Percentiles rank a stretch among this genome's conserved stretches.
Conservation (phyloP, 1,139 yeast species). For the Hyphopichia buzzinii region DNA sequence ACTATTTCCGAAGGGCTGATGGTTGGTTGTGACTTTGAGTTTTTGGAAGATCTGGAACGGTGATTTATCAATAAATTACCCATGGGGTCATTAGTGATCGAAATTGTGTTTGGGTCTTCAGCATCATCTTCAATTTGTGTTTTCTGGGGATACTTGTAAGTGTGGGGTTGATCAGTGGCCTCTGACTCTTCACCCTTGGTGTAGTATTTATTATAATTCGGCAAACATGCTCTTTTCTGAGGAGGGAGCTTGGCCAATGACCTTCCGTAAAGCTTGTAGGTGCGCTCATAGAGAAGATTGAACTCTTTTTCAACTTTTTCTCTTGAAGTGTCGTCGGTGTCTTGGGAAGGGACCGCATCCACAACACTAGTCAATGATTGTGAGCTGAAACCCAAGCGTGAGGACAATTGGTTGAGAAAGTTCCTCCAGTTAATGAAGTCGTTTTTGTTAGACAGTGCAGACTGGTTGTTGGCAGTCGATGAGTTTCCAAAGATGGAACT, state of each 20-base stretch:
- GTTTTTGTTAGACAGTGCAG: constrained; percentile 13
- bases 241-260: constrained; percentile 37
- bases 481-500: constrained; percentile 22
- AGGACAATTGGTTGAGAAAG: constrained; percentile 34
- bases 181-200: constrained; percentile 9
- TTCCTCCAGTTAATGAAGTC: constrained; percentile 41
- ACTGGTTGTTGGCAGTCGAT: constrained; percentile 25
- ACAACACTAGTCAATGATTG: constrained; percentile 32
- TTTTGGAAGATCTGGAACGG: constrained; percentile 5
- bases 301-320: constrained; percentile 34
- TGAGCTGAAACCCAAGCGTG: constrained; percentile 38
- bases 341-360: constrained; percentile 11
- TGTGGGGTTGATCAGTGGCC: constrained; percentile 7
- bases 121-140: constrained; percentile 28
- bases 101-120: constrained; percentile 33
- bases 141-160: constrained; percentile 18
- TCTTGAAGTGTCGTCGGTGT: constrained; percentile 11
- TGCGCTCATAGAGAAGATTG: constrained; percentile 36
- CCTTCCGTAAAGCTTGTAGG: constrained; percentile 42
- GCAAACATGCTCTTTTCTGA: constrained; percentile 43
- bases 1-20: constrained; percentile 24
- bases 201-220: constrained; percentile 37
- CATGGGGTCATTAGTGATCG: constrained; percentile 44
- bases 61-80: constrained; percentile 45
- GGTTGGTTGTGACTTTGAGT: constrained; percentile 4